Evolutionary conservation across 1,284 basidiomycete species (phyloP).

Genomic region (Rhodotorula sp.): DNA sequence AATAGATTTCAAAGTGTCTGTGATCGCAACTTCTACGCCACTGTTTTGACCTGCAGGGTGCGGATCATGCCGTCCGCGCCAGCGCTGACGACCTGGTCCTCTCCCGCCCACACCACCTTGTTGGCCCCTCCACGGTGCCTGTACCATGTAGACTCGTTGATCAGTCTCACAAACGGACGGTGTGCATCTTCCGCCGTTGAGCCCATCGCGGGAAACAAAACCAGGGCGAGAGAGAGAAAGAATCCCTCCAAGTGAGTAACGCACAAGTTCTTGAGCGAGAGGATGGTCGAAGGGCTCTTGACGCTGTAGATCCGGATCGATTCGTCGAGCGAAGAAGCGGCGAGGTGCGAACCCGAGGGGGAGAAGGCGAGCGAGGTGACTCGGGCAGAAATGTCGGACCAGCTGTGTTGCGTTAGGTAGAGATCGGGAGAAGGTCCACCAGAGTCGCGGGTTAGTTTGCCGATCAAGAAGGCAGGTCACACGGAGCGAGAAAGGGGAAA

Average conservation of each 20-base stretch:
- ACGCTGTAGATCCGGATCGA: constrained; percentile 9
- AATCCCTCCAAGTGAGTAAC: not conserved
- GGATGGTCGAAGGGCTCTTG: not conserved
- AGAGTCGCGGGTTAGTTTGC: not conserved
- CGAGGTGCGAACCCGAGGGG: constrained; percentile 43
- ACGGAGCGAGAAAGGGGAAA: not conserved
- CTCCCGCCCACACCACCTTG: constrained; percentile 15
- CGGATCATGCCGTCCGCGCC: constrained; percentile 35
- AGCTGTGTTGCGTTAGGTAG: constrained; percentile 41
- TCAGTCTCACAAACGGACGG: not conserved
- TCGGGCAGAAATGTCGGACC: constrained; percentile 49
- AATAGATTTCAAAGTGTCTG: not conserved
- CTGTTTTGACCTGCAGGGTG: constrained; percentile 12
- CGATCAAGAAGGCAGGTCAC: not conserved
- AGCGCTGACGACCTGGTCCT: constrained; percentile 13
- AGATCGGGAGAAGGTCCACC: no score
- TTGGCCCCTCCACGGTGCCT: constrained; percentile 28
- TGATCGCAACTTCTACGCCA: not conserved
- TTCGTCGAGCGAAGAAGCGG: constrained; percentile 47
- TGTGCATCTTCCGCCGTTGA: no score
- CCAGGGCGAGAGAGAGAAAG: not conserved
- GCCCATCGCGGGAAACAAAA: no score
- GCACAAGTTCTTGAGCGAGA: constrained; percentile 23
- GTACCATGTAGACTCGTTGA: not conserved
- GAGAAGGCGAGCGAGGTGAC: constrained; percentile 28